These are phyloP conservation scores for Crataegus laevigata DNA, from an alignment of 306 rosid genomes.

Conservation along the genomic window DNA sequence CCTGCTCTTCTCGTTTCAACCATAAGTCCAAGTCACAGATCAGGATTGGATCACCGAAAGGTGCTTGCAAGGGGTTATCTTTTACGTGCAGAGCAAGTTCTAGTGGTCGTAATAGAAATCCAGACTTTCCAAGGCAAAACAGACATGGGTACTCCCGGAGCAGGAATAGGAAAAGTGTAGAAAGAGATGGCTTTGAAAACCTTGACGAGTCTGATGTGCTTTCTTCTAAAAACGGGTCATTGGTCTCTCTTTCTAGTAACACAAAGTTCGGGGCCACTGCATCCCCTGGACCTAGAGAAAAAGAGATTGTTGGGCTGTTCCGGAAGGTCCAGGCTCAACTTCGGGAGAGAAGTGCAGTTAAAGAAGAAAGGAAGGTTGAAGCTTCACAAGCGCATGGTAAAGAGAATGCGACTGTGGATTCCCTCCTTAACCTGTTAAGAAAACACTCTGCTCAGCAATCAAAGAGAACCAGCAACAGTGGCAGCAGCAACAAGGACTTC, in stretches of 20 bases:
- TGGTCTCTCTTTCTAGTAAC: constrained; percentile 44
- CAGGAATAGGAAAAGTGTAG: constrained; percentile 66
- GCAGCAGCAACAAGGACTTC: constrained; percentile 32
- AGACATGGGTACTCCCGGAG: constrained; percentile 49
- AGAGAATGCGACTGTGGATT: constrained; percentile 74
- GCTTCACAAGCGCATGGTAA: constrained; percentile 44
- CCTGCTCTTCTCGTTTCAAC: constrained; percentile 36
- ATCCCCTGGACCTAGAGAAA: constrained; percentile 88
- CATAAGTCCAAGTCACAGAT: constrained; percentile 37
- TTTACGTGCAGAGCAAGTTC: constrained; percentile 53
- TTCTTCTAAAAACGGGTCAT: constrained; percentile 70
- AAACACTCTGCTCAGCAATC: constrained; percentile 74
- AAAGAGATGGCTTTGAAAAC: constrained; percentile 54
- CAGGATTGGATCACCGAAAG: constrained; percentile 35
- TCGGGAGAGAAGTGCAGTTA: constrained; percentile 65
- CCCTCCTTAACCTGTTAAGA: constrained; percentile 75
- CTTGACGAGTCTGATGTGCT: constrained; percentile 62
- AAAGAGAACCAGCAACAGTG: constrained; percentile 47
- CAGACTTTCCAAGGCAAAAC: constrained; percentile 76
- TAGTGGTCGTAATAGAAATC: constrained; percentile 45
- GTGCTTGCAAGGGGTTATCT: constrained; percentile 35
- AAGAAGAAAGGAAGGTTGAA: constrained; percentile 76
- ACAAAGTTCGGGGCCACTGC: constrained; percentile 65
- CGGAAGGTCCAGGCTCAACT: constrained; percentile 88
- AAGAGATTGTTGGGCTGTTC: constrained; percentile 90